Evolutionary conservation across 495 filamentous ascomycete species (phyloP), one percentile per base, ranked within the genome.

Genomic region (Penicillium egyptiacum): DNA sequence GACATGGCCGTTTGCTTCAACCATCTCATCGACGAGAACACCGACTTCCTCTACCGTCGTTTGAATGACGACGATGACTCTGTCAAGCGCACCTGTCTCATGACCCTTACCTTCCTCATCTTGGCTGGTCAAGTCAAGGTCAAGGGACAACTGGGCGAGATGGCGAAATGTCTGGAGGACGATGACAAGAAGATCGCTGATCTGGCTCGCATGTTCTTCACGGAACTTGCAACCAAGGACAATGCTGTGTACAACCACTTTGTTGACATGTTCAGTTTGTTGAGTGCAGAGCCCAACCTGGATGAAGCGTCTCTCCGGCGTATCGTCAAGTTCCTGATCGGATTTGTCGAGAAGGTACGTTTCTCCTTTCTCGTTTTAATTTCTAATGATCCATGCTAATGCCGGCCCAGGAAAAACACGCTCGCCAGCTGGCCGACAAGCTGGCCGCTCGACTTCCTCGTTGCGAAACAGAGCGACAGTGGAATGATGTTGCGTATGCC

Each of bases 1-100:
- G 94, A 99, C 58, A 99, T 99, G 94, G 94, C 94, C 1, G 94
- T 99, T 19, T 96, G 92, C 80, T 98, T 98, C 80, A 99, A 99
- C 67, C 94, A 99, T 63, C 84, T 99, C 37, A 97, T 99, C 55
- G 94, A 99, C 65, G 94, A 99, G 73, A 98, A 98, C 67, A 99
- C 95, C 0, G 94, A 99, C 61, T 99, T 96, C 79, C 72, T 99
- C 39, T 99, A 99, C 68, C 86, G 92, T 22, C 85, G 94, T 31
- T 81, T 99, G 3, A 93, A 92, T 43, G 94, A 99, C 66, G 76
- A 83, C 11, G 91, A 97, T 62, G 83, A 82, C 31, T 92, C 88
- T 7, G 94, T 99, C 33, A 98, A 98, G 79, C 84, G 94, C 8
- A 99, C 94, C 1, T 99, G 94, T 73, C 82, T 99, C 14, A 99